Evolutionary conservation across 495 filamentous ascomycete genomes (phyloP).

Genomic region (Parachaetomium inaequale): DNA sequence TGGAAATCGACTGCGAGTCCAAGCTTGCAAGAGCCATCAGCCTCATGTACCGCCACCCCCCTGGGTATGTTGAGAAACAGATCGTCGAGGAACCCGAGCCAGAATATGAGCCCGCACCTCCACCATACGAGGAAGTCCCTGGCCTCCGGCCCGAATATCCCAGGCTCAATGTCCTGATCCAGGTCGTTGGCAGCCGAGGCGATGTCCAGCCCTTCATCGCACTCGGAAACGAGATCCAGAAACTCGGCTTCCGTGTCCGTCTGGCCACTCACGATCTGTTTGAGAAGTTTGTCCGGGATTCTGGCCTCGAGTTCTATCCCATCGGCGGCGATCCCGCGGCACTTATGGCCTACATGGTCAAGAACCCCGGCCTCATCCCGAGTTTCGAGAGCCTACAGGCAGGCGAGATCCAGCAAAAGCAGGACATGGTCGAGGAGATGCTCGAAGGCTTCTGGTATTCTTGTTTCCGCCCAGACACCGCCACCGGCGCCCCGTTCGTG

Average conservation of each 20-base stretch:
- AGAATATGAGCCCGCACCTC: too few relatives aligned
- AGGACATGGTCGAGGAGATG: slow-evolving; percentile 60
- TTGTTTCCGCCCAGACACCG: slow-evolving; percentile 51
- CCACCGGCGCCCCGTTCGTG: slow-evolving; percentile 47
- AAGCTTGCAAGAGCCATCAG: too few relatives aligned
- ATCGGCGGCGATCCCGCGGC: slow-evolving; percentile 67
- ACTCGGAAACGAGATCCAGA: slow-evolving; percentile 58
- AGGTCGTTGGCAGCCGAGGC: slow-evolving; percentile 71
- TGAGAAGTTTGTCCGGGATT: slow-evolving; percentile 59
- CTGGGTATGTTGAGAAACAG: too few relatives aligned
- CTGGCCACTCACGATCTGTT: slow-evolving; percentile 66
- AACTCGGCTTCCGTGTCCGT: slow-evolving; percentile 63
- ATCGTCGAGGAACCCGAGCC: too few relatives aligned
- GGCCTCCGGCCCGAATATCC: too few relatives aligned
- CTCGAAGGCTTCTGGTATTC: slow-evolving; percentile 57
- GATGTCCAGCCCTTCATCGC: slow-evolving; percentile 74
- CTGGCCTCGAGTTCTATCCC: slow-evolving; percentile 64
- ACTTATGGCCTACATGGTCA: slow-evolving; percentile 78
- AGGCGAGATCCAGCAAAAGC: slow-evolving; percentile 57
- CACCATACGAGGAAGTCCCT: too few relatives aligned
- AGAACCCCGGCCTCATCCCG: slow-evolving; percentile 69
- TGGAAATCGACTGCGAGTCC: too few relatives aligned
- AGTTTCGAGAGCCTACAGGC: slow-evolving; percentile 57
- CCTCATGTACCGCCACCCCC: too few relatives aligned
- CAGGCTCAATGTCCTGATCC: slow-evolving; percentile 65